Conservation (phyloP, 2,329 filamentous ascomycete genomes). For the Elsinoe perseae region DNA sequence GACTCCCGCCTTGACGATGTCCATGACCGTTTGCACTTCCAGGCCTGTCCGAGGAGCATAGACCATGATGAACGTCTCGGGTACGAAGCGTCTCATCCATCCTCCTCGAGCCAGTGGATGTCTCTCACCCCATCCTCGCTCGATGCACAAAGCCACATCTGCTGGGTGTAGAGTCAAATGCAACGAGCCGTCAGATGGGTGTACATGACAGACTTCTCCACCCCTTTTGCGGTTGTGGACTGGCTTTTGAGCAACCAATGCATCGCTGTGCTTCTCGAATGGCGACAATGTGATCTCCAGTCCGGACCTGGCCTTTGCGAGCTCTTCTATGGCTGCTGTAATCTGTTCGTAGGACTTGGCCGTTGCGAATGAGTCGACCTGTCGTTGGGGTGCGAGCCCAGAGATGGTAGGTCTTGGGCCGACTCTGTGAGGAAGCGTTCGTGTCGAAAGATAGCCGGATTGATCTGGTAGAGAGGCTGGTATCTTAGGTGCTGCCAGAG, state of each 20-base stretch:
- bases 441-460: constrained; percentile 50
- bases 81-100: constrained; percentile 60
- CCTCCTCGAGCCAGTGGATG: constrained; percentile 59
- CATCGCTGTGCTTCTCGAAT: constrained; percentile 61
- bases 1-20: constrained; percentile 65
- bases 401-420: constrained; percentile 59
- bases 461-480: constrained; percentile 47
- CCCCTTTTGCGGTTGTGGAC: constrained; percentile 30
- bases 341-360: constrained; percentile 49
- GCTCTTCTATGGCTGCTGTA: constrained; percentile 44
- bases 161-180: constrained; percentile 74
- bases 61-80: constrained; percentile 68
- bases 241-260: background rate
- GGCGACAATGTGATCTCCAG: constrained; percentile 56
- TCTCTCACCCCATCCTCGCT: constrained; percentile 70
- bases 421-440: constrained; percentile 51
- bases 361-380: constrained; percentile 60
- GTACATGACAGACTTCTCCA: constrained; percentile 77
- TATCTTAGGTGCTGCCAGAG: constrained; percentile 52
- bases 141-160: constrained; percentile 63
- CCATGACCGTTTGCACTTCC: constrained; percentile 59
- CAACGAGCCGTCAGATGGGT: constrained; percentile 66
- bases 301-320: constrained; percentile 40
- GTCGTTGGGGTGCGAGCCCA: constrained; percentile 75
- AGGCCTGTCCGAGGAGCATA: constrained; percentile 66